Evolutionary conservation across 83 land plant species (phyloP), one percentile per base, ranked within the genome.

Genomic region (Larix sibirica): DNA sequence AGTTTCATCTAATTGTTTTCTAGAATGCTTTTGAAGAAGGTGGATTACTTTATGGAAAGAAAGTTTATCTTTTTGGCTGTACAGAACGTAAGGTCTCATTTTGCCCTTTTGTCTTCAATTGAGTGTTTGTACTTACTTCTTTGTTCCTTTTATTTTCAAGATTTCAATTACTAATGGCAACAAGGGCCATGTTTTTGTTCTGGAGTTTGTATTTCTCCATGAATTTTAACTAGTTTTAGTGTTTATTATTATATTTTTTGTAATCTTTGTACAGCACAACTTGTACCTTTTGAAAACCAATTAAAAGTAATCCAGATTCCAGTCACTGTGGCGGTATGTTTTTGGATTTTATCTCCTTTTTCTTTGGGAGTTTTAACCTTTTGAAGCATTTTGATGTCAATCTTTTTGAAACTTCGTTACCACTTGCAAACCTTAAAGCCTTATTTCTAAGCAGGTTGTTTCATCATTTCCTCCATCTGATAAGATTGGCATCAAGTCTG

Each of bases 381-480:
- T 78, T 33, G 71, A 80, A 64, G 36, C 74, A 65, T 64, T 36
- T 61, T n/a, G 20, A 26, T 24, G 61, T 79, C 38, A n/a, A 56
- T 67, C 18, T 58, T 83, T 70, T 76, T 62, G 66, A 62, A 21
- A 31, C 24, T 62, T 31, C 8, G 33, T 54, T 54, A 54, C 13
- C 12, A 54, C 14, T 54, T 54, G 16, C 58, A 54, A 54, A 12
- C 58, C 58, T 54, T 54, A 54, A 54, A 54, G 14, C 13, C 14
- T 54, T 54, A 54, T 54, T 54, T 73, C 16, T 59, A 13, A 42
- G 50, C 90, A 97, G 99, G 99, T 98, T 38, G 91, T 88, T 18
- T 96, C 99, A 28, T 95, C 96, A 61, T 89, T 92, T 80, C 99
- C 99, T 42, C 99, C 99, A 3, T 98, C 99, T 62, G 99, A 98